Percentiles rank a stretch among this genome's conserved stretches.
Conservation (phyloP, 768 basidiomycete genomes). For the Podaxis sp. region DNA sequence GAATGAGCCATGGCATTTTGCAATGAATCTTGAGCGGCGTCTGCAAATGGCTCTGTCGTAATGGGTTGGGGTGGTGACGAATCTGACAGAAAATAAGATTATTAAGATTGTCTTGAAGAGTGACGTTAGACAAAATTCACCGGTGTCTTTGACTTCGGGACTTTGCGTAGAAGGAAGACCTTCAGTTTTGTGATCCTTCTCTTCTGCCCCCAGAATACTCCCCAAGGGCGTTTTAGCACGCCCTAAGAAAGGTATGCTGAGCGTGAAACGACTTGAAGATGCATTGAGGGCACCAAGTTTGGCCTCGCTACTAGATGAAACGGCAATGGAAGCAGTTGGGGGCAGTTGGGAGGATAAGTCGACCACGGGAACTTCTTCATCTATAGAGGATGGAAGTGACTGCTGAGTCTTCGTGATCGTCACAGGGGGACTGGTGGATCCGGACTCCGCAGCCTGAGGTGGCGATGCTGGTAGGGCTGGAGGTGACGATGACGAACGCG, state of each 20-base stretch:
- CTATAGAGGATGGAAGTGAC: constrained; percentile 14
- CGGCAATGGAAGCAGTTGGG: neutral
- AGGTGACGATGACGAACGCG: neutral
- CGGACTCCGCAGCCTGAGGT: neutral
- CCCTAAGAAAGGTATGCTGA: constrained; percentile 22
- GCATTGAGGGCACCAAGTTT: neutral
- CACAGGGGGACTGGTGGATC: neutral
- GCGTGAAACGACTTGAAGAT: constrained; percentile 16
- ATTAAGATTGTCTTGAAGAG: constrained; percentile 3
- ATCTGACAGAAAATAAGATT: constrained; percentile 7
- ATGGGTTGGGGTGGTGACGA: neutral
- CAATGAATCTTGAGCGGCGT: constrained; percentile 12
- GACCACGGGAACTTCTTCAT: constrained; percentile 18
- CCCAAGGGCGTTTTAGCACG: constrained; percentile 16
- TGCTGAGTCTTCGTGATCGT: neutral
- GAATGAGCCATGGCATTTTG: constrained; percentile 6
- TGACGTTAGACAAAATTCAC: constrained; percentile 1
- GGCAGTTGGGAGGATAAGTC: constrained; percentile 13
- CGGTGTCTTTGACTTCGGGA: neutral
- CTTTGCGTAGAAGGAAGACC: neutral
- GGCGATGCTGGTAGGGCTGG: neutral
- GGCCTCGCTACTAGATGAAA: neutral
- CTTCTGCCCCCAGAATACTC: constrained; percentile 1
- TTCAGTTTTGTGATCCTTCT: neutral
- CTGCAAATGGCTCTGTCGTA: neutral